A percentile compares a stretch with the other conserved stretches of the same genome.
These are phyloP conservation scores for Setaria viridis DNA, from an alignment of 202 grass and related monocot genomes.

Conservation along the genomic window DNA sequence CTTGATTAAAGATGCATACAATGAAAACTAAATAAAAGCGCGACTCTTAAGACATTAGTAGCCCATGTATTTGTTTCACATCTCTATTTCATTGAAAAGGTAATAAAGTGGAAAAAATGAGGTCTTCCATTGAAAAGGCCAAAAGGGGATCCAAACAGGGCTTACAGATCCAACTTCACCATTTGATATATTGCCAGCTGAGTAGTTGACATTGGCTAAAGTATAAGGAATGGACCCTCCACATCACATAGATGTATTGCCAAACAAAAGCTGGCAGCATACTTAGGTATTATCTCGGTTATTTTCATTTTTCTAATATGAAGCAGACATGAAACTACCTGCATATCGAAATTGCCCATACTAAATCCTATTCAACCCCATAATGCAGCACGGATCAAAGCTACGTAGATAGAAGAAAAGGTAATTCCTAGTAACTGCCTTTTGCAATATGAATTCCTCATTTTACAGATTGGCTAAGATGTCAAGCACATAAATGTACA, in stretches of 20 bases:
- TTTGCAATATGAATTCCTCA: not conserved
- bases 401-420: conserved; percentile 2
- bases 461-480: conserved; percentile 17
- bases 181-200: not conserved
- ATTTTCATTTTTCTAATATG: conserved; percentile 30
- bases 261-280: conserved; percentile 2
- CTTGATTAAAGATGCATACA: conserved; percentile 1
- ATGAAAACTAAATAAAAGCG: not conserved
- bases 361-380: not conserved
- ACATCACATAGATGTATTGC: conserved; percentile 23
- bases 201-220: conserved; percentile 19
- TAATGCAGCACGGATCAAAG: conserved; percentile 19
- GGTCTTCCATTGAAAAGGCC: not conserved
- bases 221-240: not conserved
- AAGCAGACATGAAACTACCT: conserved; percentile 1
- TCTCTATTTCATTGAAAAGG: conserved; percentile 4
- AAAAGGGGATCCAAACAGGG: not conserved
- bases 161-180: not conserved
- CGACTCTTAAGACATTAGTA: not conserved
- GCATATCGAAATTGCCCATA: not conserved
- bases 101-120: conserved; percentile 27
- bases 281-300: not conserved
- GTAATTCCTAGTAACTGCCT: not conserved
- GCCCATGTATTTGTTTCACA: conserved; percentile 20
- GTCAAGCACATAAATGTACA: conserved; percentile 7